A percentile compares a stretch with the other conserved stretches of the same genome.
phyloP scores from a whole-genome alignment of 495 filamentous ascomycete species.

The Xylaria curta region DNA sequence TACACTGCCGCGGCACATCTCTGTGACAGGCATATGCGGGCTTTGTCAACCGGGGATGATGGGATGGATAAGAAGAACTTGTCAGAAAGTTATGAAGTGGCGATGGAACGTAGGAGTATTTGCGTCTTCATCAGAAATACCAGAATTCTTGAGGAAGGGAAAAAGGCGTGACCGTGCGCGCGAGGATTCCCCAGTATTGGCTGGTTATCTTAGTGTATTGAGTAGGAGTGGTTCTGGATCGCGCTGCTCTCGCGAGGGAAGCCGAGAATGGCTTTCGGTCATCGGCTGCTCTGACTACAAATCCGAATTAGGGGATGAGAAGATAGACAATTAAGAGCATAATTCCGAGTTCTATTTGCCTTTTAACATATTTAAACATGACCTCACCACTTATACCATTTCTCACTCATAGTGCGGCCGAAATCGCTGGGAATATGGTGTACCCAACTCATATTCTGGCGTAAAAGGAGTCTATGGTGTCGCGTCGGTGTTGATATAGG shows the following conservation, averaged over 20 bases:
- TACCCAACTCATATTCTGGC: background rate
- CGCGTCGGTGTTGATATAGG: constrained; percentile 15
- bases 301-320: background rate
- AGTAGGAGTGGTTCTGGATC: background rate
- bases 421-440: background rate
- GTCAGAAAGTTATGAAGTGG: background rate
- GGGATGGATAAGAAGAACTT: constrained; percentile 9
- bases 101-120: background rate
- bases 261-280: constrained; percentile 22
- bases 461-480: background rate
- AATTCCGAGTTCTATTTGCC: constrained; percentile 6
- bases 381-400: background rate
- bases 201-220: background rate
- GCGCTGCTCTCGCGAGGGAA: constrained; percentile 1
- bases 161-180: constrained; percentile 8
- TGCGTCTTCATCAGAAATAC: constrained; percentile 19
- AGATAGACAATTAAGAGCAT: constrained; percentile 7
- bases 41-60: background rate
- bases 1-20: constrained; percentile 21
- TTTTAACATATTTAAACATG: background rate
- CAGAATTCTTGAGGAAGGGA: constrained; percentile 27
- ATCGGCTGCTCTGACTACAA: constrained; percentile 14
- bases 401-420: background rate
- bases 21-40: constrained; percentile 5
- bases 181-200: background rate